A percentile compares a stretch with the other conserved stretches of the same genome.
phyloP scores from a whole-genome alignment of 495 filamentous ascomycete genomes.

The Neurospora sp. region DNA sequence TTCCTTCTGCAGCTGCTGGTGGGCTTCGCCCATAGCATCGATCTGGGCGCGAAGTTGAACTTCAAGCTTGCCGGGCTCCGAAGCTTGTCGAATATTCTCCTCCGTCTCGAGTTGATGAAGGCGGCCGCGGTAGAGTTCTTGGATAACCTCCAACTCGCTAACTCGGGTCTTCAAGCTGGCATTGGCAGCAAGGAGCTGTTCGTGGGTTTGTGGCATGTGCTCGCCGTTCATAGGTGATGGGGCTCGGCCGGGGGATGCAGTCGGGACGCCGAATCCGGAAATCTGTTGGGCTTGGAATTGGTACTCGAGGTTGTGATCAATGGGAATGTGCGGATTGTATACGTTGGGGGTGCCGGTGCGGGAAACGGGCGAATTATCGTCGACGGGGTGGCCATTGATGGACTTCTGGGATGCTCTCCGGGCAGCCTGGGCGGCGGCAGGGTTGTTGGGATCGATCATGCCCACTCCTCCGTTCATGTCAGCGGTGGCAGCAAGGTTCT shows the following conservation, averaged over 20 bases:
- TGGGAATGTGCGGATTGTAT: constrained; percentile 45
- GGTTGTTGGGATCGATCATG: constrained; percentile 32
- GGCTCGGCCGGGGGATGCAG: constrained; percentile 55
- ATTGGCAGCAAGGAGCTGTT: constrained; percentile 66
- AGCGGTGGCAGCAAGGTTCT: constrained; percentile 38
- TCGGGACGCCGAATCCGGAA: constrained; percentile 40
- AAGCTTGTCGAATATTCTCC: constrained; percentile 48
- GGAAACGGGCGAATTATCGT: constrained; percentile 76
- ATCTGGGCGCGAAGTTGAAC: constrained; percentile 30
- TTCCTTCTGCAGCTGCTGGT: constrained; percentile 42
- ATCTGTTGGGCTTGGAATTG: constrained; percentile 43
- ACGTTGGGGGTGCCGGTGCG: constrained; percentile 74
- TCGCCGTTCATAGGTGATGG: constrained; percentile 62
- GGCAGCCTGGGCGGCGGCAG: constrained; percentile 24
- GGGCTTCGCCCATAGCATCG: constrained; percentile 32
- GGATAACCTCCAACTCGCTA: constrained; percentile 89
- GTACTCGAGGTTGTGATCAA: constrained; percentile 63
- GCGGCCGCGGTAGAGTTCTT: constrained; percentile 82
- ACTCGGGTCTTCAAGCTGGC: constrained; percentile 81
- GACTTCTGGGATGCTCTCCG: constrained; percentile 64
- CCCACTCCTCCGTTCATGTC: constrained; percentile 42
- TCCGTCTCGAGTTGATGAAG: constrained; percentile 78
- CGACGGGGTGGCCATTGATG: constrained; percentile 62
- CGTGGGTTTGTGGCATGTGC: constrained; percentile 67
- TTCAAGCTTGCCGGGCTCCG: constrained; percentile 41